Conservation (phyloP, 331 rosid genomes). For the Pyrus hybrid region DNA sequence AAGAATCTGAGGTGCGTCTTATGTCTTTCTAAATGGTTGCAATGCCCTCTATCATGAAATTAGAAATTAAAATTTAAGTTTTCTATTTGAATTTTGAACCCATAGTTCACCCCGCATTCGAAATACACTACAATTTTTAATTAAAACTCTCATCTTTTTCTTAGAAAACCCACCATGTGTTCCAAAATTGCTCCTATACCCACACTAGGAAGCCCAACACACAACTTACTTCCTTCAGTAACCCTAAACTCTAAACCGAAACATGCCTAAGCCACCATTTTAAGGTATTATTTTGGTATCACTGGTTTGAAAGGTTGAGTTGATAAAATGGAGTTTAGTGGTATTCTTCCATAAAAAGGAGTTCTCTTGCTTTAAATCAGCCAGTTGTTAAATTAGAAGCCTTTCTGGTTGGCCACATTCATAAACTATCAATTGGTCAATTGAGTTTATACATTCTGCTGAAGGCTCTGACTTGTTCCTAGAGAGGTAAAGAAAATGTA, state of each 20-base stretch:
- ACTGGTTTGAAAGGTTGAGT: neutral
- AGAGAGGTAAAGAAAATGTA: neutral
- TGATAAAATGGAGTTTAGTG: neutral
- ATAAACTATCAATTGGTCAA: neutral
- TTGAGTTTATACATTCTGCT: neutral
- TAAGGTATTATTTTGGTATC: neutral
- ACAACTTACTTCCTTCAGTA: neutral
- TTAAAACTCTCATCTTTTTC: neutral
- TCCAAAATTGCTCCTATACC: neutral
- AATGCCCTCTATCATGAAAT: neutral
- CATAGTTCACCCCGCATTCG: neutral
- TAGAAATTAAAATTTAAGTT: neutral
- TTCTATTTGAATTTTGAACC: neutral
- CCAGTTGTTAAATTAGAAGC: neutral
- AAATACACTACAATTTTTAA: neutral
- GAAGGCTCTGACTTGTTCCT: neutral
- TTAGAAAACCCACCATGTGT: neutral
- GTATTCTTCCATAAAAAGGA: neutral
- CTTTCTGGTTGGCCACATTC: neutral
- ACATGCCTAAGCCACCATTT: neutral
- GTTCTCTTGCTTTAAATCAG: neutral
- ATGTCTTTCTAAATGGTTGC: constrained; percentile 9
- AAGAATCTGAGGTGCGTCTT: constrained; percentile 81
- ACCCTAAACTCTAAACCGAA: neutral
- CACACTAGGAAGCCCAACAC: neutral